Conservation (phyloP, 495 filamentous ascomycete genomes). For the Xylaria bambusicola region DNA sequence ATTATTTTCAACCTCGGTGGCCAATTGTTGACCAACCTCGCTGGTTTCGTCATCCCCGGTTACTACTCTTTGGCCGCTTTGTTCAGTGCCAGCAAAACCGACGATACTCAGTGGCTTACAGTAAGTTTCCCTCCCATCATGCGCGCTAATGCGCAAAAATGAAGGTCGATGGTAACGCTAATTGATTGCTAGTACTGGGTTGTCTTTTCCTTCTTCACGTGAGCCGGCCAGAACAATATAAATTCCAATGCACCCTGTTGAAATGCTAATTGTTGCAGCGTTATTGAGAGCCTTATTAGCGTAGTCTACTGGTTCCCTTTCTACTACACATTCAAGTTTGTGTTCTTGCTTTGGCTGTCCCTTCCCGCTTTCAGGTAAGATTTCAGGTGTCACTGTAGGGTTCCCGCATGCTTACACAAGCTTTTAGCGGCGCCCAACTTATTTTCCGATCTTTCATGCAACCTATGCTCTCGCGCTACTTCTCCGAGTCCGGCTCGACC, state of each 20-base stretch:
- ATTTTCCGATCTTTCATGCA: slow-evolving; percentile 96
- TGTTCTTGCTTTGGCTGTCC: slow-evolving; percentile 93
- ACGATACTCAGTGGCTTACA: slow-evolving; percentile 89
- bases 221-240: slow-evolving; percentile 32
- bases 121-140: slow-evolving; percentile 35
- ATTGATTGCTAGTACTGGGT: slow-evolving; percentile 81
- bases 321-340: slow-evolving; percentile 99
- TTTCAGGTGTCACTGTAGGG: neutral
- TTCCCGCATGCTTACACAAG: slow-evolving; percentile 31
- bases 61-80: slow-evolving; percentile 95
- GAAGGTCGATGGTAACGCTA: slow-evolving; percentile 13
- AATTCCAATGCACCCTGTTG: neutral
- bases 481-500: slow-evolving; percentile 69
- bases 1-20: slow-evolving; percentile 99
- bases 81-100: slow-evolving; percentile 75
- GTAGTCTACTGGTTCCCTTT: slow-evolving; percentile 99
- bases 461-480: slow-evolving; percentile 89
- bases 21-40: slow-evolving; percentile 93
- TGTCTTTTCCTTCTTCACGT: slow-evolving; percentile 89
- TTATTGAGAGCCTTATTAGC: slow-evolving; percentile 88
- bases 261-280: slow-evolving; percentile 44
- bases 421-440: slow-evolving; percentile 83
- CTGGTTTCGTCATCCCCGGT: slow-evolving; percentile 88
- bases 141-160: neutral
- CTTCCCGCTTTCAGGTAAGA: slow-evolving; percentile 88